These are phyloP conservation scores for Paracamarosporium sp. DNA, from an alignment of 2,329 filamentous ascomycete species.

Conservation along the genomic window DNA sequence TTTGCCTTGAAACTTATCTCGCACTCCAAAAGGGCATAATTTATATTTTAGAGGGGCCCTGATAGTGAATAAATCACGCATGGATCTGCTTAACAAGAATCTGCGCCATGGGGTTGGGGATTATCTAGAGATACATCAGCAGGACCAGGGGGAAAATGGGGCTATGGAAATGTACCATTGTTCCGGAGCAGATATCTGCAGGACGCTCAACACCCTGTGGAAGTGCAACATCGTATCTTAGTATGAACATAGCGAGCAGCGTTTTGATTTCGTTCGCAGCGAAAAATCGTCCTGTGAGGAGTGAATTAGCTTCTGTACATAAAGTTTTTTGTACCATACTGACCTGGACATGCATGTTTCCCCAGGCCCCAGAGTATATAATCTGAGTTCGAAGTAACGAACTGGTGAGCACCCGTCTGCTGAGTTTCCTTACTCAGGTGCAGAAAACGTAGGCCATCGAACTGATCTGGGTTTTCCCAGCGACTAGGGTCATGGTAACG, in stretches of 20 bases:
- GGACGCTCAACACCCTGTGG: not conserved
- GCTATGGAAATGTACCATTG: not conserved
- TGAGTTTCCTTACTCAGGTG: not conserved
- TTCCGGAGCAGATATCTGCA: not conserved
- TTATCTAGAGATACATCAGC: not conserved
- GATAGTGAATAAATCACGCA: too few species aligned
- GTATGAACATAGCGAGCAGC: conserved; percentile 2
- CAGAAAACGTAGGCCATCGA: conserved; percentile 5
- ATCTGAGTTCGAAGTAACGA: not conserved
- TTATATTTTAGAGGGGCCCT: too few species aligned
- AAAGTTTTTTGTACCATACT: not conserved
- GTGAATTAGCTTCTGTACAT: not conserved
- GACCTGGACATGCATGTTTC: not conserved
- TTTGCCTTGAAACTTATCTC: too few species aligned
- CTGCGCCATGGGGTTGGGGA: not conserved
- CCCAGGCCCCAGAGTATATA: not conserved
- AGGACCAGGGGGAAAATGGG: not conserved
- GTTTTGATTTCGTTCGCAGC: conserved; percentile 9
- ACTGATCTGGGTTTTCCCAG: conserved; percentile 2
- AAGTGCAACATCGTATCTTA: conserved; percentile 8
- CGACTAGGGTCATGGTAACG: not conserved
- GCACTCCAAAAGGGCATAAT: too few species aligned
- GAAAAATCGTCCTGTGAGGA: conserved; percentile 5
- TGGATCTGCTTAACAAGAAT: not conserved
- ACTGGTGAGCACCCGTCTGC: not conserved